phyloP scores from a whole-genome alignment of 257 asterid genomes.

The Rauvolfia tetraphylla region DNA sequence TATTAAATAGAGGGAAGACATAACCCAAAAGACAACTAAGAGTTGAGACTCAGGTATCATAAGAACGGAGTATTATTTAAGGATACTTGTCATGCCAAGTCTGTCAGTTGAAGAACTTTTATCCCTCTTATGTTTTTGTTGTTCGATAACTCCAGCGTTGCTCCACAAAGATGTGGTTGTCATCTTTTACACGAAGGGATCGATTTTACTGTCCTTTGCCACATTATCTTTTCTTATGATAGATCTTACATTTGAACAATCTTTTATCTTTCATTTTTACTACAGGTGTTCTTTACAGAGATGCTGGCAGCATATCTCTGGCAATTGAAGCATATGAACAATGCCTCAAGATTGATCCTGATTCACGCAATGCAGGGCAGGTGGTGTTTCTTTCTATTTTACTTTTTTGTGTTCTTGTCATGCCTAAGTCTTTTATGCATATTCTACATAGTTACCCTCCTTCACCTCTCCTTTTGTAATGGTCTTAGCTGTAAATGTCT shows the following conservation, averaged over 20 bases:
- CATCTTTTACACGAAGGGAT: not conserved
- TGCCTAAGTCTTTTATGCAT: not conserved
- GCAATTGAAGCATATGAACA: constrained; percentile 99
- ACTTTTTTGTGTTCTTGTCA: constrained; percentile 1
- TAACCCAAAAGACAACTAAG: no score
- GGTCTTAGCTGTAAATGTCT: not conserved
- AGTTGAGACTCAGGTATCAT: no score
- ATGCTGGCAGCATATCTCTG: constrained; percentile 91
- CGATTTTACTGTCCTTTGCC: not conserved
- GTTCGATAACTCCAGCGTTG: not conserved
- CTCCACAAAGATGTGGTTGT: not conserved
- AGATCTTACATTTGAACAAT: not conserved
- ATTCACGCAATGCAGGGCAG: constrained; percentile 99
- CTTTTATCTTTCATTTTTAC: constrained; percentile 11
- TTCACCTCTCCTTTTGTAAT: not conserved
- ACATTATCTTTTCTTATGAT: not conserved
- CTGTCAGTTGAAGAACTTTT: not conserved
- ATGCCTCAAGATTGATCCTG: constrained; percentile 97
- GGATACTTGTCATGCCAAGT: not conserved
- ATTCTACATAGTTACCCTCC: constrained; percentile 5
- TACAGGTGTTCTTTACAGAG: constrained; percentile 96
- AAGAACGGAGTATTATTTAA: no score
- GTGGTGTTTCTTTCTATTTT: constrained; percentile 37
- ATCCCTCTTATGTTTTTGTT: not conserved
- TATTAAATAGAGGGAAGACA: not conserved